Conservation (phyloP, 179 eudicot species). For the Monotropa hypopitys region DNA sequence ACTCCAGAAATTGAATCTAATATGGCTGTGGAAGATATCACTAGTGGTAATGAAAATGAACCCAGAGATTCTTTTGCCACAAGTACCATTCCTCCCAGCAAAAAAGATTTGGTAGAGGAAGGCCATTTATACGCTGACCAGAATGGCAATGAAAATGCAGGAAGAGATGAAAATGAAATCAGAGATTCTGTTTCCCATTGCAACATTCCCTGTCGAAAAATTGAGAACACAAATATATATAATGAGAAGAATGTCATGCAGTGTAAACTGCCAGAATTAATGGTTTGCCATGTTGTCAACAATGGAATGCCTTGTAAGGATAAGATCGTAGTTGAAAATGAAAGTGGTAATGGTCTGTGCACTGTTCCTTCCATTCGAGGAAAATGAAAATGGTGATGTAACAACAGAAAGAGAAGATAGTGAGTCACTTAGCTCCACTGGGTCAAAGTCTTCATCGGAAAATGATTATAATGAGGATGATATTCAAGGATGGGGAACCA, state of each 20-base stretch:
- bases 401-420: slow-evolving; percentile 11
- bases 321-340: slow-evolving; percentile 25
- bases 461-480: slow-evolving; percentile 3
- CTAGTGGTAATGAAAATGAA: slow-evolving; percentile 3
- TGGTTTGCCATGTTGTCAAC: slow-evolving; percentile 48
- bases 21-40: slow-evolving; percentile 12
- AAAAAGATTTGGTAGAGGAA: slow-evolving; percentile 16
- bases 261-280: slow-evolving; percentile 44
- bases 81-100: slow-evolving; percentile 14
- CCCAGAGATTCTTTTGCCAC: slow-evolving; percentile 7
- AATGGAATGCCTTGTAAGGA: slow-evolving; percentile 42
- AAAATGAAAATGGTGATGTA: slow-evolving; percentile 3
- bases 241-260: slow-evolving; percentile 44
- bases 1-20: slow-evolving; percentile 20
- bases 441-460: slow-evolving; percentile 13
- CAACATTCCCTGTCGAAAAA: slow-evolving; percentile 11
- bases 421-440: slow-evolving; percentile 11
- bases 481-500: slow-evolving; percentile 2
- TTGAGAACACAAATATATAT: slow-evolving; percentile 28
- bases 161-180: neutral
- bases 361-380: slow-evolving; percentile 9
- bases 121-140: slow-evolving; percentile 35
- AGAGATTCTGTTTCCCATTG: slow-evolving; percentile 2
- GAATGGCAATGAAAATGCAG: slow-evolving; percentile 9
- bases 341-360: slow-evolving; percentile 10